Evolutionary conservation across 192 early-diverging fungal genomes (phyloP), one percentile per base, ranked within the genome.

Genomic region (Umbelopsis ramanniana): DNA sequence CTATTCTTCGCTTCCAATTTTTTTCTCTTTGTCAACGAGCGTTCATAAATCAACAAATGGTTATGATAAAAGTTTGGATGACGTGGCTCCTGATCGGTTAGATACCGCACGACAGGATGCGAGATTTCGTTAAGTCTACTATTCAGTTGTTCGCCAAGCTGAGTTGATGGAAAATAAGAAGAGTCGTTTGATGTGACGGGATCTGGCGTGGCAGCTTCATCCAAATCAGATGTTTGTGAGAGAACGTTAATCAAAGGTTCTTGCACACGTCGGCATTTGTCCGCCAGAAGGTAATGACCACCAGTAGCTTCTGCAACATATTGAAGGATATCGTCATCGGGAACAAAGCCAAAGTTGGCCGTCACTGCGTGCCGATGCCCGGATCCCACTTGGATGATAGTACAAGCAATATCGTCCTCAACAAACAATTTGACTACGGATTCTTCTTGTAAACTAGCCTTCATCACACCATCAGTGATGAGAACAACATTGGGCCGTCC

Each of bases 381-480:
- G 10, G 83, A 89, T 0, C 93, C 93, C 15, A 94, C 83, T 74
- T 93, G 92, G 26, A 94, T 81, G 54, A 94, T 84, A 24, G 87
- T 87, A 60, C 89, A 92, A 29, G 80, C 84, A 11, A 92, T 87
- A 72, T 89, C 87, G 52, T 88, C 82, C 46, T 87, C 89, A 68
- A 86, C 87, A 22, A 88, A 85, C 67, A 86, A 83, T 50, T 86
- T 84, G 3, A 92, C 76, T 53, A 88, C 76, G 19, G 83, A 78
- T 46, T 86, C 84, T 14, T 84, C 85, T 14, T 86, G 81, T 0
- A 86, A 74, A 72, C 90, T 91, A 12, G 92, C 92, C 66, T 90
- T 89, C 69, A 91, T 82, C 26, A 91, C 86, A 26, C 91, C 91
- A 66, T 94, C 93, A 7, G 90, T 92, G 43, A 94, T 78, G 6